Evolutionary conservation across 306 rosid genomes (phyloP).

Genomic region (Prunus kanzakura): DNA sequence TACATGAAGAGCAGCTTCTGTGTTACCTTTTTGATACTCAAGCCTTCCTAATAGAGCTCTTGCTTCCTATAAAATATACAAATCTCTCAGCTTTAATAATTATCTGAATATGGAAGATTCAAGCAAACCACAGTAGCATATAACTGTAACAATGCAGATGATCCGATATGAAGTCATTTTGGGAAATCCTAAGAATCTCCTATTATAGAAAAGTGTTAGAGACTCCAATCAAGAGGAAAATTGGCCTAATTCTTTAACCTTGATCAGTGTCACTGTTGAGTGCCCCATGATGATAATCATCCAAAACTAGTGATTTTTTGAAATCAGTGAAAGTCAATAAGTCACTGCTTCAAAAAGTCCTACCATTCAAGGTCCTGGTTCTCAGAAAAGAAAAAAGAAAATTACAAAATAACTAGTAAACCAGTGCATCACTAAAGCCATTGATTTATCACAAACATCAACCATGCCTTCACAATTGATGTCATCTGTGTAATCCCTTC

Average conservation of each 20-base stretch:
- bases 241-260: neutral
- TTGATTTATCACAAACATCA: neutral
- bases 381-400: neutral
- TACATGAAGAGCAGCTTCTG: constrained; percentile 88
- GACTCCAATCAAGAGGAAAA: neutral
- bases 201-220: neutral
- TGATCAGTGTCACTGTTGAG: neutral
- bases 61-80: constrained; percentile 63
- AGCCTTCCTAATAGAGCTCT: constrained; percentile 94
- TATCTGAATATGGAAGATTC: neutral
- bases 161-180: neutral
- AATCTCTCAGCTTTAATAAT: constrained; percentile 18
- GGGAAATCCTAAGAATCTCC: neutral
- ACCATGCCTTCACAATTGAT: neutral
- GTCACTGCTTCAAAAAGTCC: neutral
- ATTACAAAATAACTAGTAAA: neutral
- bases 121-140: constrained; percentile 11
- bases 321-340: no score
- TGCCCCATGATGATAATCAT: neutral
- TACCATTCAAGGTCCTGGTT: neutral
- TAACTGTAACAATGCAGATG: neutral
- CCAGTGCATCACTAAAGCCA: neutral
- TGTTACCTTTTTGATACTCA: constrained; percentile 84
- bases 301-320: neutral
- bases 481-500: neutral